These are phyloP conservation scores for Rachicladosporium sp. DNA, from an alignment of 2,329 filamentous ascomycete genomes.

Conservation along the genomic window DNA sequence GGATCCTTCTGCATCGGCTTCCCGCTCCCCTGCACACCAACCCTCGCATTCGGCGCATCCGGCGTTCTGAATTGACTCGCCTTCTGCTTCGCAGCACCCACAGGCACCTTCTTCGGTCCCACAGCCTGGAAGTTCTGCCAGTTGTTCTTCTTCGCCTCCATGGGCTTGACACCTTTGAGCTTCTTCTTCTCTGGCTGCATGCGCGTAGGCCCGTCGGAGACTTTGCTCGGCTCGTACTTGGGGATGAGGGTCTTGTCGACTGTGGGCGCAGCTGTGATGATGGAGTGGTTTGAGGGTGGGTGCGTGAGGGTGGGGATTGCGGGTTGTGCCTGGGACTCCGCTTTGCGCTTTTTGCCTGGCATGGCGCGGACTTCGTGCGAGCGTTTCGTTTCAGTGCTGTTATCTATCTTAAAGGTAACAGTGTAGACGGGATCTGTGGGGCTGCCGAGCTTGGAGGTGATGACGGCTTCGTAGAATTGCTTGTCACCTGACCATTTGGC, in stretches of 20 bases:
- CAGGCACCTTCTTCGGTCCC: constrained; percentile 26
- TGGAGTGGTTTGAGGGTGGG: constrained; percentile 35
- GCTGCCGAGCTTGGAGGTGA: constrained; percentile 87
- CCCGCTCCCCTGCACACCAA: constrained; percentile 91
- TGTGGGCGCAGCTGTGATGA: constrained; percentile 55
- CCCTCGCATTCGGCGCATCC: constrained; percentile 73
- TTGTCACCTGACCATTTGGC: constrained; percentile 92
- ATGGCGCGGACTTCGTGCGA: constrained; percentile 75
- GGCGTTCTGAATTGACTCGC: constrained; percentile 45
- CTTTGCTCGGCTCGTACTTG: constrained; percentile 49
- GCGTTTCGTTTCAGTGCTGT: constrained; percentile 62
- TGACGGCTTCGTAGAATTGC: constrained; percentile 80
- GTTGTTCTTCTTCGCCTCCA: constrained; percentile 81
- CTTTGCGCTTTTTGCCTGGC: constrained; percentile 51
- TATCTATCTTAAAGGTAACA: constrained; percentile 87
- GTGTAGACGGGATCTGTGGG: constrained; percentile 84
- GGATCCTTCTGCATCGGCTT: constrained; percentile 87
- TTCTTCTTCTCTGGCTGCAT: constrained; percentile 49
- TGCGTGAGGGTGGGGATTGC: constrained; percentile 25
- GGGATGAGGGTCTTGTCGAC: constrained; percentile 56
- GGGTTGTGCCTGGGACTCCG: constrained; percentile 54
- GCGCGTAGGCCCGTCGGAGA: constrained; percentile 40
- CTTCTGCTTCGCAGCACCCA: constrained; percentile 14
- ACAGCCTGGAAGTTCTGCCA: constrained; percentile 91
- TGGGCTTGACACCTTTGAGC: constrained; percentile 80